Evolutionary conservation across 2,329 filamentous ascomycete species (phyloP).

Genomic region (Aspergillus puulaauensis): DNA sequence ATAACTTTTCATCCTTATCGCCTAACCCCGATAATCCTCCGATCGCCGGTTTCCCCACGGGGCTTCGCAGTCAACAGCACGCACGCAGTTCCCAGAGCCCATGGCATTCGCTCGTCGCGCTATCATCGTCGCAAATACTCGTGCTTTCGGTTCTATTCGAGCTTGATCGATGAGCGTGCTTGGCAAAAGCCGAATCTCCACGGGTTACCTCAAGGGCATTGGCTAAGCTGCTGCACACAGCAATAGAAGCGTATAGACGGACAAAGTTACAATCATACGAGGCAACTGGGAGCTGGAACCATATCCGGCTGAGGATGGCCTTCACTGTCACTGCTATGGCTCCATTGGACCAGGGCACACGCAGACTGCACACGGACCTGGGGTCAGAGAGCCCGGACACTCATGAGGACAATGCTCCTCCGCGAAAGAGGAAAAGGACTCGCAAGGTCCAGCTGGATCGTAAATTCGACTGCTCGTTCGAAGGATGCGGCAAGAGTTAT

Average conservation of each 20-base stretch:
- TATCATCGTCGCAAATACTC: neutral
- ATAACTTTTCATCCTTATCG: neutral
- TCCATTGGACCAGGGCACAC: constrained; percentile 14
- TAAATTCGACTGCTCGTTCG: constrained; percentile 75
- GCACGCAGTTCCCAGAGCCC: neutral
- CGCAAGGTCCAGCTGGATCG: constrained; percentile 48
- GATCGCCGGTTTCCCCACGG: constrained; percentile 7
- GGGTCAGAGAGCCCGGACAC: constrained; percentile 16
- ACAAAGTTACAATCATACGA: neutral
- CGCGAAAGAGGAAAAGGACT: constrained; percentile 32
- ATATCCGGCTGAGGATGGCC: constrained; percentile 19
- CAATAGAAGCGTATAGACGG: neutral
- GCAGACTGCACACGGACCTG: constrained; percentile 11
- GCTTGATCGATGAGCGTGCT: constrained; percentile 13
- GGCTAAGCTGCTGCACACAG: constrained; percentile 10
- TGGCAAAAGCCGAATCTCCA: constrained; percentile 1
- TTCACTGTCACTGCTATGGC: constrained; percentile 22
- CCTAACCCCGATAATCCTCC: constrained; percentile 1
- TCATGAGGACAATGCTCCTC: constrained; percentile 10
- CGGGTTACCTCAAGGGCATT: constrained; percentile 14
- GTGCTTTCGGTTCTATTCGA: neutral
- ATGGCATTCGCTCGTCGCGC: constrained; percentile 4
- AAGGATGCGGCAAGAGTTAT: constrained; percentile 92
- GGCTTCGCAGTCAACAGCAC: constrained; percentile 9
- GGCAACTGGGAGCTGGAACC: neutral